Evolutionary conservation across 169 alveolate genomes (phyloP).

Genomic region (Theileria annulata): DNA sequence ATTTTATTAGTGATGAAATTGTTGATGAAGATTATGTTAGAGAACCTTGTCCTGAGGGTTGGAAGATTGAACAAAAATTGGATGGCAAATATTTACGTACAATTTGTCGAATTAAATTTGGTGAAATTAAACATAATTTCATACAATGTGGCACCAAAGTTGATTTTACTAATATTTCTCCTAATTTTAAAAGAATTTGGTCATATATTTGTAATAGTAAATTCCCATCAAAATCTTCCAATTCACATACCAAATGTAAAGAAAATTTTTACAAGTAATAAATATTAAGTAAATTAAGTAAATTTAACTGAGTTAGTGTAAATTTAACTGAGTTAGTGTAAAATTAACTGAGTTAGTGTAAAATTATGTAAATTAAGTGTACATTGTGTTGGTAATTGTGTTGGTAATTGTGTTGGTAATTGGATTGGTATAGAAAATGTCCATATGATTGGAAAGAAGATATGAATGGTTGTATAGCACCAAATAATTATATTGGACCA

Average conservation of each 20-base stretch:
- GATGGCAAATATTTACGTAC: constrained; percentile 42
- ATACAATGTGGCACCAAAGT: constrained; percentile 61
- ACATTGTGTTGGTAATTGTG: too few species aligned
- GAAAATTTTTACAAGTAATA: constrained; percentile 50
- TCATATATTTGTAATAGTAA: constrained; percentile 62
- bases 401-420: too few species aligned
- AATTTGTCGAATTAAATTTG: constrained; percentile 55
- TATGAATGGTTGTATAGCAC: constrained; percentile 64
- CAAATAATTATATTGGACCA: constrained; percentile 68
- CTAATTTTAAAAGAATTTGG: constrained; percentile 68
- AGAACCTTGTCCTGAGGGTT: constrained; percentile 73
- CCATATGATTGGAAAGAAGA: constrained; percentile 71
- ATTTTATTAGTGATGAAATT: constrained; percentile 33
- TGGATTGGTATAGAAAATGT: constrained; percentile 24
- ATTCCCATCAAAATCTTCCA: constrained; percentile 65
- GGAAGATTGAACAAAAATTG: constrained; percentile 46
- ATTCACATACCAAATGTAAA: constrained; percentile 38
- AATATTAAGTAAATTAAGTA: too few species aligned
- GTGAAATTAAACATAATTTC: constrained; percentile 43
- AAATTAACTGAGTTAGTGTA: too few species aligned
- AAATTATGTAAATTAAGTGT: too few species aligned
- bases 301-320: too few species aligned
- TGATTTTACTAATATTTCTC: constrained; percentile 68
- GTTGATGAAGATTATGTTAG: constrained; percentile 65
- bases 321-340: too few species aligned